Conservation (phyloP, 1,284 basidiomycete genomes). For the Papiliotrema laurentii region DNA sequence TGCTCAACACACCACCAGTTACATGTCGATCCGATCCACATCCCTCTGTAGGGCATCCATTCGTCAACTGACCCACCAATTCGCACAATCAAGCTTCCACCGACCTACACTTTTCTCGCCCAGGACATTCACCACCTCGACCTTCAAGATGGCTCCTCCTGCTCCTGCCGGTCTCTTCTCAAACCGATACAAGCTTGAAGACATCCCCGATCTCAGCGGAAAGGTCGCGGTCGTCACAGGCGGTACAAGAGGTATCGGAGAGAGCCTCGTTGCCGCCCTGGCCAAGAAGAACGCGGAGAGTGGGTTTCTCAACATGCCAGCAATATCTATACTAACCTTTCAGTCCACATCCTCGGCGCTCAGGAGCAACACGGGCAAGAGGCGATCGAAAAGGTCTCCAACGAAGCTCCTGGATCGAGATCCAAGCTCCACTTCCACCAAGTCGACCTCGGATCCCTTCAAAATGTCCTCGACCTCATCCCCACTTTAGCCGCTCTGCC, state of each 20-base stretch:
- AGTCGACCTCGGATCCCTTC: slow-evolving; percentile 33
- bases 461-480: slow-evolving; percentile 55
- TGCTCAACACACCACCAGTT: too few relatives aligned
- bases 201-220: slow-evolving; percentile 42
- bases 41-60: too few relatives aligned
- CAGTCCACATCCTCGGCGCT: slow-evolving; percentile 33
- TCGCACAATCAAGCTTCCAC: too few relatives aligned
- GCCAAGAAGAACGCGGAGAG: slow-evolving; percentile 25
- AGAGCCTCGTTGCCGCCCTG: slow-evolving; percentile 19
- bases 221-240: slow-evolving; percentile 42
- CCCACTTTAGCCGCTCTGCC: slow-evolving; percentile 45
- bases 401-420: slow-evolving; percentile 13
- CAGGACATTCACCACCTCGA: not conserved
- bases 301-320: slow-evolving; percentile 5
- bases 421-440: slow-evolving; percentile 20
- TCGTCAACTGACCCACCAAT: too few relatives aligned
- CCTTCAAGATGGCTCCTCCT: slow-evolving; percentile 22
- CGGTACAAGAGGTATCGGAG: slow-evolving; percentile 33
- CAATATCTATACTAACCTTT: not conserved
- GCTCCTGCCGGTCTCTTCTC: slow-evolving; percentile 33
- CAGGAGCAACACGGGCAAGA: slow-evolving; percentile 33
- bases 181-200: slow-evolving; percentile 39
- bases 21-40: not conserved
- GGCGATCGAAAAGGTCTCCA: slow-evolving; percentile 26
- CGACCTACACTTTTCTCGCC: too few relatives aligned